phyloP scores from a whole-genome alignment of 2,329 filamentous ascomycete genomes.

The Fusarium udum region DNA sequence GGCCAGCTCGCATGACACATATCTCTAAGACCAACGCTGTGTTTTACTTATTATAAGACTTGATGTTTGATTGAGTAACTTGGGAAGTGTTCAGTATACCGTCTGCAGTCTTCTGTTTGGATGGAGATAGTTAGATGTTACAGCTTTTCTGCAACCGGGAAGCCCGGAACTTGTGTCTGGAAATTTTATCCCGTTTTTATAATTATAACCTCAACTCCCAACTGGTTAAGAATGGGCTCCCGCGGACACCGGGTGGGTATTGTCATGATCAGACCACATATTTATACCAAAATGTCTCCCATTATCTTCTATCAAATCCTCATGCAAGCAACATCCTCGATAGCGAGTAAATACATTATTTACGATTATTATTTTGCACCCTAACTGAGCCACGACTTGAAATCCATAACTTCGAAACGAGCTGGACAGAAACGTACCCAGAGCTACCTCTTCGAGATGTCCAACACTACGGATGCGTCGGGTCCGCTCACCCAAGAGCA shows the following conservation, averaged over 20 bases:
- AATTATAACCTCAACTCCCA: neutral
- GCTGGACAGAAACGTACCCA: accelerated
- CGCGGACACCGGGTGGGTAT: neutral
- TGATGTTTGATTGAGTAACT: accelerated
- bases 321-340: neutral
- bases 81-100: accelerated
- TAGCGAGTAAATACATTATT: neutral
- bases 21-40: accelerated
- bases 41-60: accelerated
- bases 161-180: neutral
- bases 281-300: neutral
- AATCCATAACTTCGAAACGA: accelerated
- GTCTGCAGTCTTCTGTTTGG: accelerated
- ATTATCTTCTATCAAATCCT: too few species aligned
- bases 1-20: neutral
- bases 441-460: neutral
- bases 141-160: accelerated
- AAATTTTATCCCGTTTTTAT: neutral
- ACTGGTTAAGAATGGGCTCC: neutral
- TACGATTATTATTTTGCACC: accelerated
- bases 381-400: accelerated
- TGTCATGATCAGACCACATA: neutral
- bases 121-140: accelerated
- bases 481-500: neutral
- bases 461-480: neutral